Percentiles rank a stretch among this genome's conserved stretches.
Evolutionary conservation across 2,329 filamentous ascomycete genomes (phyloP).

Genomic region (Fonsecaea erecta): DNA sequence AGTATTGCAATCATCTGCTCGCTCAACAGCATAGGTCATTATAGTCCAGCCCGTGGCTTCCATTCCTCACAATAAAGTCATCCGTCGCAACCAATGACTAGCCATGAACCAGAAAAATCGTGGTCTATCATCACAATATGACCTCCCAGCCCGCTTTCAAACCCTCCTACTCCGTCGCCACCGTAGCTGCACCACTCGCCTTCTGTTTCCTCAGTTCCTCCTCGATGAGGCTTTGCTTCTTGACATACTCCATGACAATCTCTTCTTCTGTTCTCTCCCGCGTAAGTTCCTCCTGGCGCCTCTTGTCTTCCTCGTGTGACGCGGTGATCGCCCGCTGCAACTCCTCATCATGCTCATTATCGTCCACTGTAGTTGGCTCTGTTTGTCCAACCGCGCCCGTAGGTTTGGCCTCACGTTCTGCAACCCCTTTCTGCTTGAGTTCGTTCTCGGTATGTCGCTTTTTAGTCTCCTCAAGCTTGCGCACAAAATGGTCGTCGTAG

Average conservation of each 20-base stretch:
- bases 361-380: conserved; percentile 35
- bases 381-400: not conserved
- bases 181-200: not conserved
- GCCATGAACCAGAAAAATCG: not conserved
- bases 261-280: conserved; percentile 66
- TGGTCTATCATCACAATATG: not conserved
- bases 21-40: not conserved
- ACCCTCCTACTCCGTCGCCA: not conserved
- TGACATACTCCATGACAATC: conserved; percentile 75
- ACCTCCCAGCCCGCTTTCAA: not conserved
- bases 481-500: conserved; percentile 45
- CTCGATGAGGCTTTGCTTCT: conserved; percentile 75
- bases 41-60: not conserved
- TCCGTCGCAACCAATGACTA: not conserved
- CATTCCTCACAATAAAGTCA: not conserved
- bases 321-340: conserved; percentile 56
- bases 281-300: conserved; percentile 45
- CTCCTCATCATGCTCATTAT: conserved; percentile 51
- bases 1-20: not conserved
- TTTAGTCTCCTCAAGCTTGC: conserved; percentile 44
- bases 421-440: conserved; percentile 21
- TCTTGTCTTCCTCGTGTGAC: conserved; percentile 53
- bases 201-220: conserved; percentile 53
- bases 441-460: conserved; percentile 31
- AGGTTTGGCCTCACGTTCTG: conserved; percentile 11